These are phyloP conservation scores for Aspergillus melleus DNA, from an alignment of 2,329 filamentous ascomycete species.

Conservation along the genomic window DNA sequence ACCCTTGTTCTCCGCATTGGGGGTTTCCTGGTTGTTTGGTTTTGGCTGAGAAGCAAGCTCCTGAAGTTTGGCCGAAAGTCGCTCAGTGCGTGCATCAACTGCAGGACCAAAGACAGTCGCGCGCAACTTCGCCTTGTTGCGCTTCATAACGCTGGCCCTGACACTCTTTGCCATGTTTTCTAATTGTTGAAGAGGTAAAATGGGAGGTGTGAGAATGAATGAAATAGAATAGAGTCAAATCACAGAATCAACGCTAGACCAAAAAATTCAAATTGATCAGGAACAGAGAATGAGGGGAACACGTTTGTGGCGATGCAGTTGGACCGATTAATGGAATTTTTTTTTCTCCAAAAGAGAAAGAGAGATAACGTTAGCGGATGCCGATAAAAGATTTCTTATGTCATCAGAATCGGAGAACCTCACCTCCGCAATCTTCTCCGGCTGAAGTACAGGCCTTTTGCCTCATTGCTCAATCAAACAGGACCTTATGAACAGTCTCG, in stretches of 20 bases:
- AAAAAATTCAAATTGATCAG: not conserved
- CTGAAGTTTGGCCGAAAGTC: slow-evolving; percentile 81
- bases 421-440: not conserved
- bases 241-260: not conserved
- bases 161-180: slow-evolving; percentile 81
- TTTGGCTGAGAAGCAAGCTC: slow-evolving; percentile 77
- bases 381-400: not conserved
- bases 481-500: not conserved
- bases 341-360: not conserved
- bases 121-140: slow-evolving; percentile 79
- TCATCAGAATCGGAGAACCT: not conserved
- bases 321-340: not conserved
- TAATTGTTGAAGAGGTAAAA: not conserved
- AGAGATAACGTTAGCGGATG: not conserved
- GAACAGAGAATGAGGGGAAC: slow-evolving; percentile 3
- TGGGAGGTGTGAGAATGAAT: no score
- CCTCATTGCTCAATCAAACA: not conserved
- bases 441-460: not conserved
- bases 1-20: slow-evolving; percentile 28
- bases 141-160: slow-evolving; percentile 75
- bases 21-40: slow-evolving; percentile 55
- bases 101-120: slow-evolving; percentile 80
- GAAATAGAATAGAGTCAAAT: no score
- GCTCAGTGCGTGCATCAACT: slow-evolving; percentile 74
- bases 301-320: slow-evolving; percentile 27